A percentile compares a stretch with the other conserved stretches of the same genome.
These are phyloP conservation scores for Fusarium siculi DNA, from an alignment of 2,329 filamentous ascomycete species.

Conservation along the genomic window DNA sequence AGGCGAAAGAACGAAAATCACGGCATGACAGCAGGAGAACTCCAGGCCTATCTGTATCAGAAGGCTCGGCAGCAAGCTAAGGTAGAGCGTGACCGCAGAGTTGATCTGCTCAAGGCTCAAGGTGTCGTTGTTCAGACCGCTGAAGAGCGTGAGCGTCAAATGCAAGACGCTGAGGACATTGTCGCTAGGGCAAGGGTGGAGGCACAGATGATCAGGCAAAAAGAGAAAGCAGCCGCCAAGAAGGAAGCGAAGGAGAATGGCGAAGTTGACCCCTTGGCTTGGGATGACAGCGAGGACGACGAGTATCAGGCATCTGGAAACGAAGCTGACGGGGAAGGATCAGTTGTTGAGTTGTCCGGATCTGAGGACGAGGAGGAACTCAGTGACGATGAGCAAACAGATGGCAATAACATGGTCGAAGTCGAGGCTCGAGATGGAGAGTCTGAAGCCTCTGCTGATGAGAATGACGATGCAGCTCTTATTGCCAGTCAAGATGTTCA, in stretches of 20 bases:
- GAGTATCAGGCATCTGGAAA: constrained; percentile 56
- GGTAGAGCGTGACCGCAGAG: constrained; percentile 77
- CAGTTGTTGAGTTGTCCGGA: constrained; percentile 56
- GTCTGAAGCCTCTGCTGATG: constrained; percentile 42
- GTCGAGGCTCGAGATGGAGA: constrained; percentile 57
- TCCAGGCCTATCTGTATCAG: constrained; percentile 74
- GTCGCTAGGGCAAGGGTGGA: constrained; percentile 86
- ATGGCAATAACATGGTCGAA: constrained; percentile 49
- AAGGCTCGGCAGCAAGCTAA: constrained; percentile 84
- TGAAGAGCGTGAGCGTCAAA: constrained; percentile 85
- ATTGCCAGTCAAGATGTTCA: constrained; percentile 52
- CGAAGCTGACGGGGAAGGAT: constrained; percentile 53
- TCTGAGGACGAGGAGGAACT: constrained; percentile 54
- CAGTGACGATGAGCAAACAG: constrained; percentile 49
- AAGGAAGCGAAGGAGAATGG: constrained; percentile 64
- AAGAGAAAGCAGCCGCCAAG: constrained; percentile 80
- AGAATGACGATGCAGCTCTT: constrained; percentile 45
- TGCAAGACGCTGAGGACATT: constrained; percentile 87
- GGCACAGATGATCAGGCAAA: constrained; percentile 76
- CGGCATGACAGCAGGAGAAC: constrained; percentile 74
- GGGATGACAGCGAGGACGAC: constrained; percentile 68
- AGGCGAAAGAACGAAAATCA: constrained; percentile 56
- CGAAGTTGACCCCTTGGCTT: constrained; percentile 62
- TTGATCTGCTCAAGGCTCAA: constrained; percentile 80
- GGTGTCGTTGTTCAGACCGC: constrained; percentile 85